Evolutionary conservation across 306 rosid species (phyloP), one percentile per base, ranked within the genome.

Genomic region (Prunus campanulata): DNA sequence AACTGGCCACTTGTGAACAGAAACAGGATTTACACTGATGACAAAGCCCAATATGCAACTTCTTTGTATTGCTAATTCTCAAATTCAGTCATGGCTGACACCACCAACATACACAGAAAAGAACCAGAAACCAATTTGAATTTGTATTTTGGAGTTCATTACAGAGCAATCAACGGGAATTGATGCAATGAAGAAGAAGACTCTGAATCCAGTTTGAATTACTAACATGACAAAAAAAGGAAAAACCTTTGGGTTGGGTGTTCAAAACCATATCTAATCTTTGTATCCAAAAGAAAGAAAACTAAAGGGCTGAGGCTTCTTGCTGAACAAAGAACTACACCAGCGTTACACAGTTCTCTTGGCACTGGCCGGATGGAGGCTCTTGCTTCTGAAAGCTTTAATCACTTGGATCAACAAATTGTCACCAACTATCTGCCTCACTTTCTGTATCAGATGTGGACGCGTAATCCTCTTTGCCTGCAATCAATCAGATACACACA

Each of bases 391-490:
- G 48, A 22, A 29, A 25, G 19, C 10, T 20, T 25, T 70, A 13
- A 81, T 65, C 27, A 75, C 18, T 11, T 25, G 68, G 67, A 18
- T 20, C 15, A 81, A 42, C 56, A 82, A 50, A 47, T 75, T 47
- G 42, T 85, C 83, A 35, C 88, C 88, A 11, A 71, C 81, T 0
- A 76, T 48, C 13, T n/a, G 35, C 71, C 87, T 78, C 77, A 87
- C 39, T 46, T 70, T 77, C 4, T 66, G 59, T 27, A 81, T 49
- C 81, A 90, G 71, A 62, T 68, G 35, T 30, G 63, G 51, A 14
- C 85, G 42, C 22, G 74, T 30, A 56, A 80, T 78, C 84, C 80
- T 80, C 12, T 42, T 65, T 24, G 75, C 84, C 96, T 88, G 79
- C 76, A 12, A 14, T 64, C 84, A 65, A 20, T 20, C 20, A 20